Evolutionary conservation across 352 stramenopile genomes (phyloP), one percentile per base, ranked within the genome.

Genomic region (Salisapilia sapeloensis): DNA sequence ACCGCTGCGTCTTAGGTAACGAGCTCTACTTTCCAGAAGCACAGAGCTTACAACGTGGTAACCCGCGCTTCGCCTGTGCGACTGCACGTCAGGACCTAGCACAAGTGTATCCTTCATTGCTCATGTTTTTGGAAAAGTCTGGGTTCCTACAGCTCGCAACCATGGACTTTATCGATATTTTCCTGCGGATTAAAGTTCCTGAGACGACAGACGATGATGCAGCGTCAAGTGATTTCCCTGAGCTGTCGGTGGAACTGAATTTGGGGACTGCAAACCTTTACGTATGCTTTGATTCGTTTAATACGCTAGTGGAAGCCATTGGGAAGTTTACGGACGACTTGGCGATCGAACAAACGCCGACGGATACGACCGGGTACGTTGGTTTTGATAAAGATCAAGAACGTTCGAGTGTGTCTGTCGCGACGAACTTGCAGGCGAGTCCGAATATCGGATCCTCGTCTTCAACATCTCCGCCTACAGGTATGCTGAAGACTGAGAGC

Each of bases 201-300:
- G 42, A 30, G 4, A 30, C 43, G 15, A 14, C 53, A 7, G 43
- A 71, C 33, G 40, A 67, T 2, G 74, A 66, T 28, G 31, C 46
- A 9, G 28, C 53, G 0, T 42, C 48, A 2, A 59, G 60, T n/a
- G 30, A 51, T 2, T 66, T 67, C 10, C 74, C 70, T 5, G 70
- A 92, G 42, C 22, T 92, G 25, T 79, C 72, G 2, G 53, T 87
- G 28, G 76, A 92, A 38, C 42, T 92, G 27, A 89, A 63, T 28
- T 33, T 92, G 14, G 76, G 76, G 4, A 89, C 74, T 11, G 67
- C 74, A 7, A 86, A 87, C 51, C 77, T 92, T 44, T 89, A 92
- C 40, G 71, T 71, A 11, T 92, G 76, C 21, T 92, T 87, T 46
- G 76, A 92, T 50, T 92, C 76, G 19, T 92, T 87, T 47, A 84